phyloP scores from a whole-genome alignment of 2,329 filamentous ascomycete species.

The Calonectria hongkongensis region DNA sequence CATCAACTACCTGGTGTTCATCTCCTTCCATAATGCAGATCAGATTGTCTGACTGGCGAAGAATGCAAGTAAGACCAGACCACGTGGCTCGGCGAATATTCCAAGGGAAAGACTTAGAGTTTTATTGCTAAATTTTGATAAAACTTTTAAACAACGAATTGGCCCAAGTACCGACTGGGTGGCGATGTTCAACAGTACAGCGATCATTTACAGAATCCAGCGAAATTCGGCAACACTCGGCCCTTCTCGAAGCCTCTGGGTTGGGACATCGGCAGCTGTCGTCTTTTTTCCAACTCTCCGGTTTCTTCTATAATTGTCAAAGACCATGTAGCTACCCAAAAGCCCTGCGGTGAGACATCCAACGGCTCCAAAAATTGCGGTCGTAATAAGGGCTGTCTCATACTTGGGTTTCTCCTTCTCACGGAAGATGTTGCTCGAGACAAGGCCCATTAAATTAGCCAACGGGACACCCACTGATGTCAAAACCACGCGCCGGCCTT shows the following conservation, averaged over 20 bases:
- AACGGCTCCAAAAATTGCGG: conserved; percentile 59
- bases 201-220: conserved; percentile 10
- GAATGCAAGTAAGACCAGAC: too few relatives aligned
- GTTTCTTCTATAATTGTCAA: conserved; percentile 7
- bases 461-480: conserved; percentile 68
- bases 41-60: too few relatives aligned
- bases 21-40: too few relatives aligned
- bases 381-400: conserved; percentile 66
- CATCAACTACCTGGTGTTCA: too few relatives aligned
- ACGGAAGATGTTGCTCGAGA: conserved; percentile 66
- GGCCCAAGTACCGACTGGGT: too few relatives aligned
- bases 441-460: conserved; percentile 68
- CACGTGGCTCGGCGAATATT: too few relatives aligned
- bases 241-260: conserved; percentile 13
- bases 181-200: not conserved
- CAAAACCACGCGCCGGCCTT: conserved; percentile 66
- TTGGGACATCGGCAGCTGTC: not conserved
- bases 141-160: too few relatives aligned
- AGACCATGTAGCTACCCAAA: conserved; percentile 4
- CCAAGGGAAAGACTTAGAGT: too few relatives aligned
- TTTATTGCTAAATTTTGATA: too few relatives aligned
- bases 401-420: conserved; percentile 69
- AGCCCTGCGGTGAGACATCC: conserved; percentile 60
- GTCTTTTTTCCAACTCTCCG: not conserved
- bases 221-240: not conserved